A percentile compares a stretch with the other conserved stretches of the same genome.
Evolutionary conservation across 176 grass and related monocot species (phyloP).

Genomic region (Juncus effusus): DNA sequence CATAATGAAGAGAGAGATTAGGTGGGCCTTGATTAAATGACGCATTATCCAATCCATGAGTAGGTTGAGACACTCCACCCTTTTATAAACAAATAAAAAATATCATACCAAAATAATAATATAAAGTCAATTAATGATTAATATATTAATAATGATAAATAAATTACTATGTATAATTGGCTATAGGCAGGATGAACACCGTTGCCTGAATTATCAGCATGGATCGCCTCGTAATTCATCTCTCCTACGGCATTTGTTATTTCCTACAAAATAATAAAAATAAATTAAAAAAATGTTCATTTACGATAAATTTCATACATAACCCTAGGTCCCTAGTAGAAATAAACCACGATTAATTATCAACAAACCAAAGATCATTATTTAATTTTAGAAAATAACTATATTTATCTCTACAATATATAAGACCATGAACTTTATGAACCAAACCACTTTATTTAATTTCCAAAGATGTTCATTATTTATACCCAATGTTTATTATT

Average conservation of each 20-base stretch:
- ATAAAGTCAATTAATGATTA: conserved; percentile 13
- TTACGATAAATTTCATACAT: conserved; percentile 1
- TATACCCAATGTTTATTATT: too few relatives aligned
- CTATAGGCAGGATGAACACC: conserved; percentile 28
- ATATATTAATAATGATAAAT: background rate
- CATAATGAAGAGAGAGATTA: conserved; percentile 32
- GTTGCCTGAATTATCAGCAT: conserved; percentile 21
- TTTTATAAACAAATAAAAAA: conserved; percentile 13
- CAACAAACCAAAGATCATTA: background rate
- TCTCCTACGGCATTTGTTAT: conserved; percentile 23
- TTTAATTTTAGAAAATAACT: conserved; percentile 1
- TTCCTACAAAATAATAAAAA: conserved; percentile 16
- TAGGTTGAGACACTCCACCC: conserved; percentile 30
- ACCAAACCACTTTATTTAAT: background rate
- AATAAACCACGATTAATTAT: background rate
- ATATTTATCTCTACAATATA: too few relatives aligned
- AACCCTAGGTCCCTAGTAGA: background rate
- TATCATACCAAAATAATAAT: background rate
- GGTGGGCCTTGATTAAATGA: conserved; percentile 30
- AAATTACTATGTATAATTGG: conserved; percentile 30
- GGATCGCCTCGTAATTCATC: conserved; percentile 26
- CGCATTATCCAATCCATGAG: conserved; percentile 24
- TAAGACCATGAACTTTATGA: background rate
- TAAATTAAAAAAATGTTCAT: background rate
- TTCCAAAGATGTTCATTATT: too few relatives aligned